phyloP scores from a whole-genome alignment of 352 stramenopile species.

The Globisporangium spiculum region DNA sequence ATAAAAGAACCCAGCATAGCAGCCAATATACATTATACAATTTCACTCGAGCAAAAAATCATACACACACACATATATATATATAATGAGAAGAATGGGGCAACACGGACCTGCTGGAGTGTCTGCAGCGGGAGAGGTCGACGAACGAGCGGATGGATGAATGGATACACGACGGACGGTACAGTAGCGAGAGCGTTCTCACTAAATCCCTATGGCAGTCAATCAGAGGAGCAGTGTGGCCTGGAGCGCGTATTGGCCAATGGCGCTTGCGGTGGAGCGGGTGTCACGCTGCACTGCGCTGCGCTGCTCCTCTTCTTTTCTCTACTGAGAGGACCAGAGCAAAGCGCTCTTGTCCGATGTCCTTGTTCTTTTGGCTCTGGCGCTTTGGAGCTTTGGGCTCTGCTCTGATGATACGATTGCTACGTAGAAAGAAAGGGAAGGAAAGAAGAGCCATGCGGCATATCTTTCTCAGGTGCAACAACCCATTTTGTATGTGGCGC shows the following conservation, averaged over 20 bases:
- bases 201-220: background rate
- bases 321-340: background rate
- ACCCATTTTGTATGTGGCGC: background rate
- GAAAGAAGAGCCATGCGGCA: background rate
- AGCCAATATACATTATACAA: background rate
- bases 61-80: background rate
- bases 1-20: background rate
- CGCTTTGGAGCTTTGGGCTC: no score
- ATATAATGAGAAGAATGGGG: background rate
- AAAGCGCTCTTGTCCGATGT: background rate
- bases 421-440: conserved; percentile 1
- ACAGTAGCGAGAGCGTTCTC: background rate
- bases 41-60: background rate
- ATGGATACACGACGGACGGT: background rate
- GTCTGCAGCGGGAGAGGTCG: background rate
- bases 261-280: background rate
- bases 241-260: background rate
- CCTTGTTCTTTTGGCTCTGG: background rate
- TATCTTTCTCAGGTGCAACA: background rate
- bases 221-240: background rate
- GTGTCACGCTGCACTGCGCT: background rate
- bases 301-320: background rate
- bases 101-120: background rate
- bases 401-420: background rate
- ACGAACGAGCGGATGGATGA: background rate